Evolutionary conservation across 495 filamentous ascomycete species (phyloP).

Genomic region (Friedmanniomyces endolithicus): DNA sequence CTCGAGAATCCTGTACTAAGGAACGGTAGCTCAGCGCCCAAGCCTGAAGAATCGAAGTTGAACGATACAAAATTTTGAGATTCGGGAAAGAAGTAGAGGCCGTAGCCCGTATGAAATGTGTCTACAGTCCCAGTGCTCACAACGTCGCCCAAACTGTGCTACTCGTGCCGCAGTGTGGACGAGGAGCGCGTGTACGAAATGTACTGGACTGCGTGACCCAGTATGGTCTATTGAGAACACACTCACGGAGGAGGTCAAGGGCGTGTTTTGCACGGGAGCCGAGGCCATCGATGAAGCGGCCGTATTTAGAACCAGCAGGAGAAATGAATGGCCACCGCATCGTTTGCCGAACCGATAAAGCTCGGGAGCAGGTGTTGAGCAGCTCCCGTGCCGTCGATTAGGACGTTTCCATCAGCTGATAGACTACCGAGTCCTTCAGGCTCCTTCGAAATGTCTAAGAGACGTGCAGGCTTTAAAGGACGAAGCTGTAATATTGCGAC

Average conservation of each 20-base stretch:
- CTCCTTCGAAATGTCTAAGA: too few relatives aligned
- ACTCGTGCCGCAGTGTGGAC: neutral
- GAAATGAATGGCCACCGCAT: neutral
- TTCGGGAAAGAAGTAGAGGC: neutral
- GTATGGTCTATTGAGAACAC: neutral
- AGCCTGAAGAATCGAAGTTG: too few relatives aligned
- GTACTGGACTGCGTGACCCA: neutral
- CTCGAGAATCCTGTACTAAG: too few relatives aligned
- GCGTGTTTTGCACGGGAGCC: constrained; percentile 1
- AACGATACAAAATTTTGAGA: too few relatives aligned
- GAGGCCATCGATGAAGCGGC: neutral
- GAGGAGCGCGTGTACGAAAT: neutral
- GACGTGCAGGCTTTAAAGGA: too few relatives aligned
- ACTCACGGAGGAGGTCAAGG: neutral
- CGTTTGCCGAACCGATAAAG: too few relatives aligned
- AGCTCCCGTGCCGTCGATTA: too few relatives aligned
- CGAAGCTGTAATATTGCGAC: too few relatives aligned
- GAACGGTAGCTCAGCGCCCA: too few relatives aligned
- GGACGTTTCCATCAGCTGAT: too few relatives aligned
- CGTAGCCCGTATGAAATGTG: neutral
- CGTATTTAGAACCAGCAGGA: neutral
- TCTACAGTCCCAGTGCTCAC: neutral
- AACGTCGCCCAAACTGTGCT: neutral
- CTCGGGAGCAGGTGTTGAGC: too few relatives aligned
- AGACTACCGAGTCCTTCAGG: too few relatives aligned